Base-by-base conservation (phyloP, 148 eudicot species). In the Chenopodium suecicum region DNA sequence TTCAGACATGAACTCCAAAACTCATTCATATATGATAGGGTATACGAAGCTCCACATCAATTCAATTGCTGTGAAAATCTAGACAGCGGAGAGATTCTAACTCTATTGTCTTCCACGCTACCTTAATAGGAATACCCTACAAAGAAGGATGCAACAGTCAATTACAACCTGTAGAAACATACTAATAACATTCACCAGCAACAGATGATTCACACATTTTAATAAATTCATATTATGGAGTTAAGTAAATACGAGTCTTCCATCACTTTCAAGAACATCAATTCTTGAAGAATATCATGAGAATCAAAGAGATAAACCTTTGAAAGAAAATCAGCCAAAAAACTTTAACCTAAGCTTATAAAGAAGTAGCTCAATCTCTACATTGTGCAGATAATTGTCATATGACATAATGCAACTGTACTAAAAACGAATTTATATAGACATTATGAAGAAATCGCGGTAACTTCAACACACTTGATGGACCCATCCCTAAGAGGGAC, bases 121-220 rank as follows among this genome's bases (percentile, higher is more conserved):
- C 32, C 67, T 62, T 73, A 2, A 25, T 44, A 4, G 23, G 31
- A 68, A 54, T 25, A n/a, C 23, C 58, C 80, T 76, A 70, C 41
- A 50, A 50, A 74, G 12, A 81, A 67, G 54, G 13, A 19, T 54
- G 70, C 68, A 82, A 48, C 65, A 81, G 9, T 56, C 11, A 50
- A 32, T 70, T 7, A n/a, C 73, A 22, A 1, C 62, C 76, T 48
- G 31, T 12, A 13, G 25, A 48, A 13, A 48, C n/a, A 66, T 19
- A 74, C n/a, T 27, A 16, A 65, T 50, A 2, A 13, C 47, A 32
- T 23, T 44, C 12, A 17, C 6, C 22, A 54, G 19, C 34, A 29
- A 68, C 14, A 68, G 37, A 23, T 4, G 13, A 27, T 0, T 2
- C 22, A 16, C 56, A 10, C 16, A 14, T 10, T 52, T 10, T 0